Evolutionary conservation across 768 basidiomycete genomes (phyloP), one percentile per base, ranked within the genome.

Genomic region (Boletus speciosus): DNA sequence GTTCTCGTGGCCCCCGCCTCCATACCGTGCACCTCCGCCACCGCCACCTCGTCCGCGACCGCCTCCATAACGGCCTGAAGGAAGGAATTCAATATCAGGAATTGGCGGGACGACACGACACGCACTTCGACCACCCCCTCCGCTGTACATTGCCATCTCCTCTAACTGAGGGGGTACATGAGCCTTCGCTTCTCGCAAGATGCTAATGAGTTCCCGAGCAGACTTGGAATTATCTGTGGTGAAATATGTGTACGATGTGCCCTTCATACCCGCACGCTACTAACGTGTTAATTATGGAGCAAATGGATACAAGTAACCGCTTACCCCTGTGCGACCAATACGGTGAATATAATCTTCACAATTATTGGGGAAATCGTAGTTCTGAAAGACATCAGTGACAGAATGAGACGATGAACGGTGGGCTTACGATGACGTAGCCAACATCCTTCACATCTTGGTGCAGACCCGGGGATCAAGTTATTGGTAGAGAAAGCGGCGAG

Each of bases 331-430:
- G 71, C 96, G 93, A 59, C 96, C 97, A 66, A 99, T 99, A 62
- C 96, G 93, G 75, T 99, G 96, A 56, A 98, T 93, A 73, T 98
- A 98, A 73, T 97, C 95, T 77, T 96, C 94, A 66, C 90, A 92
- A 68, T 96, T 95, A 75, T 97, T 97, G 1, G 95, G 94, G 78
- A 98, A 97, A 71, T 98, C 95, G 70, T 91, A 95, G 74, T 94
- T 94, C 93, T 95, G 61, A 3, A 48, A 51, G 35, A 34, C 9
- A 47, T 61, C 48, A 62, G 49, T 3, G 38, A 39, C 32, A 46
- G 38, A 58, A 43, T 1, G 12, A 47, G 40, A 37, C 9, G 36
- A 58, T 6, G 47, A 47, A 16, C 36, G 45, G 59, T 49, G 48
- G 14, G 82, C 91, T 70, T 64, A 93, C 92, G 63, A 98, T 93